Evolutionary conservation across 2,329 filamentous ascomycete species (phyloP).

Genomic region (Alternaria tenuissima): DNA sequence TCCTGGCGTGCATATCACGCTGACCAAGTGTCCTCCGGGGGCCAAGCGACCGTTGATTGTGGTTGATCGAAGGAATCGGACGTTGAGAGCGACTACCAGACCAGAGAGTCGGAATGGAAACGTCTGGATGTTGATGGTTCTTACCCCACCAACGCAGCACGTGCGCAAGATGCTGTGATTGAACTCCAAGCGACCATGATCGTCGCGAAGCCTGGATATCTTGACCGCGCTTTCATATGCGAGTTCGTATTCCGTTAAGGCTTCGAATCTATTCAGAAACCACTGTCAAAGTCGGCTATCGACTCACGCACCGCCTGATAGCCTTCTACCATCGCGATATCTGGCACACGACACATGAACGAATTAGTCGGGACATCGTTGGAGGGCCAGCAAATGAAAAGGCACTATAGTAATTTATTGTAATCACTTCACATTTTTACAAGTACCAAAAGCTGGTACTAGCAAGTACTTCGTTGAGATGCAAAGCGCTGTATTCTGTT

Average conservation of each 20-base stretch:
- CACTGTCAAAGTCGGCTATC: background rate
- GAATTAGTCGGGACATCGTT: constrained; percentile 19
- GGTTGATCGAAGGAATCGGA: constrained; percentile 8
- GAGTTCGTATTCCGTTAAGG: background rate
- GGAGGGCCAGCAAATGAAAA: constrained; percentile 18
- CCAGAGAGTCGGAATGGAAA: constrained; percentile 12
- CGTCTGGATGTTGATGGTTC: constrained; percentile 9
- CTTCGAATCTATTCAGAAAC: background rate
- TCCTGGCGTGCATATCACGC: constrained; percentile 37
- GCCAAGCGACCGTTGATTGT: constrained; percentile 35
- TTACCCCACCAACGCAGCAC: constrained; percentile 1
- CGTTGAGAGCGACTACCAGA: background rate
- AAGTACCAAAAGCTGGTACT: constrained; percentile 2
- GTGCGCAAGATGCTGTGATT: background rate
- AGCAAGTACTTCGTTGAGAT: constrained; percentile 4
- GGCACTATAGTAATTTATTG: constrained; percentile 22
- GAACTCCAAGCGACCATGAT: background rate
- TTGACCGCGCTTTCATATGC: constrained; percentile 3
- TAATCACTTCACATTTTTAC: constrained; percentile 18
- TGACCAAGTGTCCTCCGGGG: constrained; percentile 19
- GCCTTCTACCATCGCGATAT: constrained; percentile 3
- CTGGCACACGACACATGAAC: constrained; percentile 22
- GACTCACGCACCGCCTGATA: constrained; percentile 4
- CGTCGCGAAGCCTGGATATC: background rate
- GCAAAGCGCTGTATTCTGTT: background rate